Evolutionary conservation across 2,329 filamentous ascomycete species (phyloP).

Genomic region (Colletotrichum sojae): DNA sequence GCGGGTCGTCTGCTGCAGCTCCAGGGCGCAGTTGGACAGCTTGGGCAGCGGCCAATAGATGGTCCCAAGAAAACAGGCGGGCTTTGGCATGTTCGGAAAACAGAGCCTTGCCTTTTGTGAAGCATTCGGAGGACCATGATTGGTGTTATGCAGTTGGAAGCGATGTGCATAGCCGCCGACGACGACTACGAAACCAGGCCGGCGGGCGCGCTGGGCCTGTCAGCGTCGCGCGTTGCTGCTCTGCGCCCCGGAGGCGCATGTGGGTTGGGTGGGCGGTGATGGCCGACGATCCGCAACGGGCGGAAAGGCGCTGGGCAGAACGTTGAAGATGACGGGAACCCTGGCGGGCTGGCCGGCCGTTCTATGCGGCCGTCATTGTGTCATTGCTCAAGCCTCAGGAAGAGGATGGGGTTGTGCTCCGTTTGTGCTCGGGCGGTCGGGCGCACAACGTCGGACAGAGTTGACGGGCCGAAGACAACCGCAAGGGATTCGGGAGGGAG

Average conservation of each 20-base stretch:
- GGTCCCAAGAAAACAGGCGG: constrained; percentile 1
- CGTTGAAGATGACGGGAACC: constrained; percentile 18
- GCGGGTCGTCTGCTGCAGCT: constrained; percentile 13
- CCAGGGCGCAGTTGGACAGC: constrained; percentile 1
- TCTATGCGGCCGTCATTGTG: constrained; percentile 2
- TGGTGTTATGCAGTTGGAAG: constrained; percentile 39
- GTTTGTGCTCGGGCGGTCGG: constrained; percentile 4
- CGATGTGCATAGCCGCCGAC: constrained; percentile 41
- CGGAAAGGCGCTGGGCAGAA: constrained; percentile 11
- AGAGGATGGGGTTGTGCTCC: neutral
- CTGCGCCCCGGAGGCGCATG: constrained; percentile 14
- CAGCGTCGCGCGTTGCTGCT: constrained; percentile 11
- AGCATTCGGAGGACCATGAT: constrained; percentile 11
- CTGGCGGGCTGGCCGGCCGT: constrained; percentile 6
- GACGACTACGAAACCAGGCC: constrained; percentile 12
- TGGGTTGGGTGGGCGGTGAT: constrained; percentile 15
- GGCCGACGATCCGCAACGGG: constrained; percentile 30
- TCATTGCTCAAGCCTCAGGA: constrained; percentile 2
- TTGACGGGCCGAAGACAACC: constrained; percentile 11
- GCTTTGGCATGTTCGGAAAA: constrained; percentile 2
- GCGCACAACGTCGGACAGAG: neutral
- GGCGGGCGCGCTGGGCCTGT: constrained; percentile 34
- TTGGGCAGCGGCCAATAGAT: neutral
- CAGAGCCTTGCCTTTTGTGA: constrained; percentile 21
- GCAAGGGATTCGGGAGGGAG: constrained; percentile 2